Conservation (phyloP, 2,329 filamentous ascomycete species). For the Raffaelea ambrosiae region DNA sequence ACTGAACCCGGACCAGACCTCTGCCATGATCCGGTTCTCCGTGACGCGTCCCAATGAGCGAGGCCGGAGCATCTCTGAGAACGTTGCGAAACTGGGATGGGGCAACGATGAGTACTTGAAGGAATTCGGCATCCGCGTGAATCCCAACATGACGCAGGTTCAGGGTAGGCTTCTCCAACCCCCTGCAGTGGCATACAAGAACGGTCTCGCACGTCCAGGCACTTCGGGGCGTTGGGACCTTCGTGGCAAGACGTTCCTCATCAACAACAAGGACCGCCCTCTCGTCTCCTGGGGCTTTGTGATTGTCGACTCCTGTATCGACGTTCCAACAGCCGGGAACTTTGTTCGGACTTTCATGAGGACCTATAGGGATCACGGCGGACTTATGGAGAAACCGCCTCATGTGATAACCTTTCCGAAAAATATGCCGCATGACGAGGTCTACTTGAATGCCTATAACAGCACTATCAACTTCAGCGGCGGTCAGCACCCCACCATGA, state of each 20-base stretch:
- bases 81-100: conserved; percentile 62
- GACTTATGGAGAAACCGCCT: conserved; percentile 30
- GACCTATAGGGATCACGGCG: conserved; percentile 42
- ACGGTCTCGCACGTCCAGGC: conserved; percentile 49
- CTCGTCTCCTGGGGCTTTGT: conserved; percentile 71
- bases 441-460: conserved; percentile 48
- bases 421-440: conserved; percentile 24
- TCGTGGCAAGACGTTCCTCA: conserved; percentile 68
- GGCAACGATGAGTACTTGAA: conserved; percentile 57
- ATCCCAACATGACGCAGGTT: conserved; percentile 52
- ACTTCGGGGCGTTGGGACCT: conserved; percentile 78
- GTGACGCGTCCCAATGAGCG: conserved; percentile 68
- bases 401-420: conserved; percentile 18
- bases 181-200: conserved; percentile 63
- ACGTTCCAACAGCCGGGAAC: conserved; percentile 44
- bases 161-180: conserved; percentile 63
- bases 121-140: conserved; percentile 67
- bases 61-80: conserved; percentile 57
- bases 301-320: conserved; percentile 48
- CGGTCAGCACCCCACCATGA: conserved; percentile 57
- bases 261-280: conserved; percentile 45
- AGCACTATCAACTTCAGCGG: conserved; percentile 40
- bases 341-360: conserved; percentile 43
- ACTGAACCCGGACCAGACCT: conserved; percentile 55
- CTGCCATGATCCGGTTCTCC: conserved; percentile 87